Conservation (phyloP, 257 asterid genomes). For the Paraleonurus japonicus region DNA sequence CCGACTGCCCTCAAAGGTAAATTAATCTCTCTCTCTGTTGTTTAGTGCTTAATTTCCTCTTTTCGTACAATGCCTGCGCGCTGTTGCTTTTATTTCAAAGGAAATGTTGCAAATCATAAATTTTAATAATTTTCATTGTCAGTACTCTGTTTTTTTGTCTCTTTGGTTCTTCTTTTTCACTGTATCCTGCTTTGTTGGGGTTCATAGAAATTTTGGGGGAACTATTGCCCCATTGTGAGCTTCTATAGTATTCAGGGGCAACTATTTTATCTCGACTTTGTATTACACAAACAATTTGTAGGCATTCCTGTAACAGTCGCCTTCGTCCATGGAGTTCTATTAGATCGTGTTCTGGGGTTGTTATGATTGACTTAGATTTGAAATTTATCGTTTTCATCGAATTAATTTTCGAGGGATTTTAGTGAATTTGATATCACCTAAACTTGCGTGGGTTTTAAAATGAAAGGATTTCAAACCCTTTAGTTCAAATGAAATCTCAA, state of each 20-base stretch:
- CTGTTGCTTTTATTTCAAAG: not conserved
- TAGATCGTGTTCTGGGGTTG: not conserved
- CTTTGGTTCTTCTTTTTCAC: not conserved
- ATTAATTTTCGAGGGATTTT: not conserved
- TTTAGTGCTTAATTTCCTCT: not conserved
- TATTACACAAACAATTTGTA: no score
- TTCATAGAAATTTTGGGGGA: not conserved
- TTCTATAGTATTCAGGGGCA: not conserved
- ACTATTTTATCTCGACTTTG: no score
- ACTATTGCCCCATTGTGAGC: not conserved
- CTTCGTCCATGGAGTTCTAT: not conserved
- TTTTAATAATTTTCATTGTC: not conserved
- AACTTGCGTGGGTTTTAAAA: not conserved
- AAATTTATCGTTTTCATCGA: not conserved
- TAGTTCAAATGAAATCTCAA: no score
- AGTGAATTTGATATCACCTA: not conserved
- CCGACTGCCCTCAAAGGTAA: conserved; percentile 17
- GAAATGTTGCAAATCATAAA: not conserved
- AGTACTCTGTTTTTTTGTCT: not conserved
- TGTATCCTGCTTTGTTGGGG: not conserved
- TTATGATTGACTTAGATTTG: not conserved
- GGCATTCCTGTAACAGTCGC: no score
- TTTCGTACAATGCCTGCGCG: not conserved
- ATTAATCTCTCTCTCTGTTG: not conserved
- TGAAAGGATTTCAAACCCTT: not conserved